These are phyloP conservation scores for Fagus crenata DNA, from an alignment of 306 rosid species.

Conservation along the genomic window DNA sequence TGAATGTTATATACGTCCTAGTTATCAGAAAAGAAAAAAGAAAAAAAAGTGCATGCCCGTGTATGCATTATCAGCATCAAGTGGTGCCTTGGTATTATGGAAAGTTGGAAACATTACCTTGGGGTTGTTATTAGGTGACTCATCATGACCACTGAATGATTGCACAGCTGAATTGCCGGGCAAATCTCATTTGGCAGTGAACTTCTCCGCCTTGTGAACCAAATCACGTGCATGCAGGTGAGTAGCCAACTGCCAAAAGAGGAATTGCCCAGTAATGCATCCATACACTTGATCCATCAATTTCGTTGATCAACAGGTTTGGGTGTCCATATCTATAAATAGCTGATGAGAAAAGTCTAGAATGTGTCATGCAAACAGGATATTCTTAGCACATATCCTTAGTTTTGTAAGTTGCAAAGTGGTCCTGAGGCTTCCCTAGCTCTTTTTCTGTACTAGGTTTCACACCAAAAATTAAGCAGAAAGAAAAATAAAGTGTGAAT, in stretches of 20 bases:
- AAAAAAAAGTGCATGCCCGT: no score
- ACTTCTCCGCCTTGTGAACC: conserved; percentile 9
- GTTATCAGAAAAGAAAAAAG: no score
- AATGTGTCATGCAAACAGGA: no score
- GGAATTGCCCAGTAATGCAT: conserved; percentile 66
- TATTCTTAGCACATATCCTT: no score
- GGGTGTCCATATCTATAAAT: conserved; percentile 22
- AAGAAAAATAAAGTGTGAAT: no score
- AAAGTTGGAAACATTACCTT: not conserved
- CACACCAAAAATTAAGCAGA: no score
- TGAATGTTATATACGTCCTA: no score
- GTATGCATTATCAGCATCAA: no score
- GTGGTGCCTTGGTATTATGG: no score
- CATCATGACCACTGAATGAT: not conserved
- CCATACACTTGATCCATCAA: conserved; percentile 21
- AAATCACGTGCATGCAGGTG: not conserved
- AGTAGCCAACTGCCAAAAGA: conserved; percentile 48
- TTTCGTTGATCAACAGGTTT: not conserved
- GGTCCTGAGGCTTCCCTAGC: no score
- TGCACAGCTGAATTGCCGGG: conserved; percentile 54
- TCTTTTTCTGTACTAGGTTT: no score
- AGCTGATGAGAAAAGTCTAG: conserved; percentile 17
- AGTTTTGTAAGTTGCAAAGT: no score
- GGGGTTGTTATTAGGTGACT: not conserved
- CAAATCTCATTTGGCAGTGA: conserved; percentile 81